Percentiles rank a stretch among this genome's conserved stretches.
Evolutionary conservation across 495 filamentous ascomycete genomes (phyloP).

Genomic region (Neurospora sp.): DNA sequence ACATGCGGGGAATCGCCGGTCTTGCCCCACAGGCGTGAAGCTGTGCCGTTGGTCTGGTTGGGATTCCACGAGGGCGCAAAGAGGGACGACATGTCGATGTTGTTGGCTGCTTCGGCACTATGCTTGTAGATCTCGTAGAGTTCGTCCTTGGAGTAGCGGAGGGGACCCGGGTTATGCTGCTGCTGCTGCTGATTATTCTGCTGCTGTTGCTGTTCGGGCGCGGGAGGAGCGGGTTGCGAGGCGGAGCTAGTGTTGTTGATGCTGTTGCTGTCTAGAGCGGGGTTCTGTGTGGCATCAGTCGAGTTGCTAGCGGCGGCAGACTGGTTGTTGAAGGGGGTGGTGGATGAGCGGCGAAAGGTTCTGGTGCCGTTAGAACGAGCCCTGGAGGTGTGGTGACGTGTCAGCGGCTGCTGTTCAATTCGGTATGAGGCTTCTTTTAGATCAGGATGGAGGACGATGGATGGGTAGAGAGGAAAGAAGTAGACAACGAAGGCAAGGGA

Average conservation of each 20-base stretch:
- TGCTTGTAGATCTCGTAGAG: slow-evolving; percentile 64
- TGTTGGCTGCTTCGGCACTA: slow-evolving; percentile 44
- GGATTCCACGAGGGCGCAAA: slow-evolving; percentile 72
- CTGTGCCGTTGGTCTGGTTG: slow-evolving; percentile 48
- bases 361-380: slow-evolving; percentile 62
- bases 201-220: slow-evolving; percentile 33
- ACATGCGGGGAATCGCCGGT: slow-evolving; percentile 54
- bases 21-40: slow-evolving; percentile 66
- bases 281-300: slow-evolving; percentile 10
- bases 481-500: neutral
- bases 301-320: slow-evolving; percentile 9
- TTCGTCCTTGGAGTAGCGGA: slow-evolving; percentile 70
- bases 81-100: slow-evolving; percentile 53
- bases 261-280: slow-evolving; percentile 1
- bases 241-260: neutral
- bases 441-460: neutral
- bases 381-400: slow-evolving; percentile 19
- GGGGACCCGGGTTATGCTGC: slow-evolving; percentile 9
- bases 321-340: slow-evolving; percentile 35
- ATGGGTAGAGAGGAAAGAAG: neutral
- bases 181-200: slow-evolving; percentile 19
- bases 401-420: neutral
- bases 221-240: slow-evolving; percentile 9
- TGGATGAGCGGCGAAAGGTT: slow-evolving; percentile 76
- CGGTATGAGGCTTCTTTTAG: neutral